A percentile compares a stretch with the other conserved stretches of the same genome.
Conservation (phyloP, 176 grass and related monocot species). For the Elaeis guineensis region DNA sequence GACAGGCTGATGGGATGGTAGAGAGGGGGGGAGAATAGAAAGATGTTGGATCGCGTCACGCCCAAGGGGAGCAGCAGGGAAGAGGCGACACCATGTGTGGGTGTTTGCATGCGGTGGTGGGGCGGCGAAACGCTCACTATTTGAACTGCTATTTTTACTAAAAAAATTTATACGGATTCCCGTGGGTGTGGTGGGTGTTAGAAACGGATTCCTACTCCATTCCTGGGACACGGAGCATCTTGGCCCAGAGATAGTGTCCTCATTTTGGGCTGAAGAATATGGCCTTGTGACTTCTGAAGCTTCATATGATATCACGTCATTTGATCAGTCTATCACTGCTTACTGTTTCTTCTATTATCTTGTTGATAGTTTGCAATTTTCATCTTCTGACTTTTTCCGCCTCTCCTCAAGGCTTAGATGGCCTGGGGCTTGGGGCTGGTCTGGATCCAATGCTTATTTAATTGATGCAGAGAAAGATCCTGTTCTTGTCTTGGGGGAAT, state of each 20-base stretch:
- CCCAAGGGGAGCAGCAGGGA: neutral
- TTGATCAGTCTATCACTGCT: neutral
- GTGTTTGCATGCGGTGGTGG: too few relatives aligned
- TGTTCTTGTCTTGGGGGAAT: too few relatives aligned
- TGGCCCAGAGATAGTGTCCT: slow-evolving; percentile 1
- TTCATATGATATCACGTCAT: too few relatives aligned
- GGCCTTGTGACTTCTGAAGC: too few relatives aligned
- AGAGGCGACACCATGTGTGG: neutral
- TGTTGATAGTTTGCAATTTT: neutral
- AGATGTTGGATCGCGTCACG: neutral
- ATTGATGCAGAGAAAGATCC: too few relatives aligned
- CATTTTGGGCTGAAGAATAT: too few relatives aligned
- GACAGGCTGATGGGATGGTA: too few relatives aligned
- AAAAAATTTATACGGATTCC: slow-evolving; percentile 33
- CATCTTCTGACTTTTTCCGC: too few relatives aligned
- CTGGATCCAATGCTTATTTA: slow-evolving; percentile 1
- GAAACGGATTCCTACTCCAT: neutral
- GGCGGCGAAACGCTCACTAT: too few relatives aligned
- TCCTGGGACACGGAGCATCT: slow-evolving; percentile 33
- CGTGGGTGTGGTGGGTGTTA: slow-evolving; percentile 12
- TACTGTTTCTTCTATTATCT: slow-evolving; percentile 9
- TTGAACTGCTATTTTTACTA: neutral
- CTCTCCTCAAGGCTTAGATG: slow-evolving; percentile 16
- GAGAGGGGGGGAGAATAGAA: too few relatives aligned
- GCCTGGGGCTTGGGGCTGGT: slow-evolving; percentile 29